phyloP scores from a whole-genome alignment of 345 rosid species.

The Citrus reticulata region DNA sequence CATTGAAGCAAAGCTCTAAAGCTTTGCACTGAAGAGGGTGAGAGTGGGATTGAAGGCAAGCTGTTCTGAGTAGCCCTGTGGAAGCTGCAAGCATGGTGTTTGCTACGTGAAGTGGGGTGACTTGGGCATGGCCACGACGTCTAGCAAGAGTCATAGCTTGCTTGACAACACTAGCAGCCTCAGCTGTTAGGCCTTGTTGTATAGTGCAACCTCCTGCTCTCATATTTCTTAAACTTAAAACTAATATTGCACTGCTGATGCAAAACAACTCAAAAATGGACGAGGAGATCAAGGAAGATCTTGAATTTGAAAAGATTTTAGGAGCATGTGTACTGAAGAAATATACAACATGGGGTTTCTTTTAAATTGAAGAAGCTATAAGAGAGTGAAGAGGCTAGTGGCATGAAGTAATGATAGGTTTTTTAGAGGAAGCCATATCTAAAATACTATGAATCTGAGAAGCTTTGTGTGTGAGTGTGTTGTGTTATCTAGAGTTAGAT shows the following conservation, averaged over 20 bases:
- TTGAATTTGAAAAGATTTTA: constrained; percentile 9
- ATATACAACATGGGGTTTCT: constrained; percentile 6
- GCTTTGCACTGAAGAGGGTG: constrained; percentile 98
- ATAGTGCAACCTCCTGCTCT: constrained; percentile 87
- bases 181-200: constrained; percentile 75
- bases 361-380: neutral
- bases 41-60: constrained; percentile 90
- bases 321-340: constrained; percentile 19
- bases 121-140: constrained; percentile 92
- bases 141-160: constrained; percentile 75
- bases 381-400: neutral
- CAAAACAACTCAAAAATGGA: too few relatives aligned
- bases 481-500: constrained; percentile 16
- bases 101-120: constrained; percentile 96
- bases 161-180: constrained; percentile 71
- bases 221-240: constrained; percentile 33
- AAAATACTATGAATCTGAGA: constrained; percentile 14
- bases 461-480: neutral
- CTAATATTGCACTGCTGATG: neutral
- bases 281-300: constrained; percentile 17
- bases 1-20: constrained; percentile 95
- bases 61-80: constrained; percentile 71
- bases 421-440: neutral
- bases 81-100: constrained; percentile 80
- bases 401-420: neutral